Evolutionary conservation across 306 rosid species (phyloP).

Genomic region (Sicyos baderoa): DNA sequence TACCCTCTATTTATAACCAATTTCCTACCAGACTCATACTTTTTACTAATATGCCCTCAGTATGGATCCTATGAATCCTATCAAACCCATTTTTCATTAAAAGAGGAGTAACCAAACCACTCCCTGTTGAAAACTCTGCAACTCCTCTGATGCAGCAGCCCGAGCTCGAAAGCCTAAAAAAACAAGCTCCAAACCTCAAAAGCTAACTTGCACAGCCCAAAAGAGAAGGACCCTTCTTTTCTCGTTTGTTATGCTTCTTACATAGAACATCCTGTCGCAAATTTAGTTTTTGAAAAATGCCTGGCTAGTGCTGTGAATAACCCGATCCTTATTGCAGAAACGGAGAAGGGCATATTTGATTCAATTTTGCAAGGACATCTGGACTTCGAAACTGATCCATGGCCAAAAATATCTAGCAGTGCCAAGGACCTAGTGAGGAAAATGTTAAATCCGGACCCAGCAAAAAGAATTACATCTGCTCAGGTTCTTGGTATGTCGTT

Average conservation of each 20-base stretch:
- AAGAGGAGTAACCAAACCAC: no score
- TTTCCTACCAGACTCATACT: no score
- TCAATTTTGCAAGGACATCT: conserved; percentile 62
- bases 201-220: no score
- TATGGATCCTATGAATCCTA: no score
- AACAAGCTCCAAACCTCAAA: no score
- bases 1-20: no score
- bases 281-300: neutral
- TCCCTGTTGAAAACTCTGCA: no score
- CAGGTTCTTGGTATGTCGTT: conserved; percentile 62
- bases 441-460: conserved; percentile 78
- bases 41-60: no score
- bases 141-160: no score
- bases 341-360: conserved; percentile 83
- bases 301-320: conserved; percentile 6
- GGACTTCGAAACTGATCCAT: conserved; percentile 68
- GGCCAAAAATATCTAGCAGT: conserved; percentile 71
- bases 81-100: no score
- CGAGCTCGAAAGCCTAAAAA: no score
- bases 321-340: conserved; percentile 38
- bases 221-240: neutral
- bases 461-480: conserved; percentile 56
- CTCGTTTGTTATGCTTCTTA: neutral
- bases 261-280: neutral
- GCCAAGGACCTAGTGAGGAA: conserved; percentile 77